Base-by-base conservation (phyloP, 2,329 filamentous ascomycete species). In the Juglanconis oblonga region DNA sequence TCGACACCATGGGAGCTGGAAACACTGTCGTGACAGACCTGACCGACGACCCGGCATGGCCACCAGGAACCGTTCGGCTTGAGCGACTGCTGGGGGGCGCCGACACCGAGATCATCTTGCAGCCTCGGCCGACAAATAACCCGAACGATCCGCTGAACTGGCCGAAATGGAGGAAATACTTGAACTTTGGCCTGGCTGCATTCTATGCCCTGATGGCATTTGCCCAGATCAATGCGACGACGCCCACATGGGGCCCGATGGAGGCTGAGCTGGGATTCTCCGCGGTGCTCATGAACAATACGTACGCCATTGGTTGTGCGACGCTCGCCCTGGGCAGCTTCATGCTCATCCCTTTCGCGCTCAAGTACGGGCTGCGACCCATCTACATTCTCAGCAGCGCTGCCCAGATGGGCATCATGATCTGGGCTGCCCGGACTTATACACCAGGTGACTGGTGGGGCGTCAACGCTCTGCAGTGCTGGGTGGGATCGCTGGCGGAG, bases 361-460 rank as follows among this genome's bases (percentile, higher is more conserved):
- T 77, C 53, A 80, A 79, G 50, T 80, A 72, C 56, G 79, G 79
- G 1, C 69, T 78, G 4, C 73, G 79, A 11, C 75, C 77, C 2
- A 62, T 81, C 1, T 81, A 81, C 59, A 61, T 81, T 17, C 52
- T 79, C 55, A 79, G 76, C 64, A 71, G 72, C 0, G 64, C 70
- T 0, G 64, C 76, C 1, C 74, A 77, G 52, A 69, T 77, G 42
- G 74, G 60, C 0, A 76, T 63, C 47, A 63, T 63, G 62, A 62
- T 63, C 29, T 82, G 79, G 79, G 70, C 70, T 4, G 80, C 80
- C 0, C 72, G 70, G 17, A 74, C 77, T 44, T 62, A 74, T 33
- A 79, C 69, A 0, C 69, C 70, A 1, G 74, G 66, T 0, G 80
- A 84, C 42, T 67, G 79, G 51, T 75, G 79, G 66, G 66, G 73